Conservation (phyloP, 116 monocot genomes). For the Phalaenopsis hybrid region DNA sequence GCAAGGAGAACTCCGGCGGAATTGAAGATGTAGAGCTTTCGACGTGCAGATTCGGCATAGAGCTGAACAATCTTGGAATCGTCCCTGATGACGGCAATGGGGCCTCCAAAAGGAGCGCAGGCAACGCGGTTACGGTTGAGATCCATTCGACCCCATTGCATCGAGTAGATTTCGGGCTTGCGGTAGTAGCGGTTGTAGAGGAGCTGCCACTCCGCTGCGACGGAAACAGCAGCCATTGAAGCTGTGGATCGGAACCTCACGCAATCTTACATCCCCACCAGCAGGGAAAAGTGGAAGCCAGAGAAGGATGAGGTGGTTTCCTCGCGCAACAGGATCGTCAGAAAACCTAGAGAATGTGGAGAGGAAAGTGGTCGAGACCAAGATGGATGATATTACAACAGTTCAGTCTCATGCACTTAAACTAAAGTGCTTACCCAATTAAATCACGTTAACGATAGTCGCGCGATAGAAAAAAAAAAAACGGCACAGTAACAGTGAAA, state of each 20-base stretch:
- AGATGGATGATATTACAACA: too few species aligned
- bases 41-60: slow-evolving; percentile 80
- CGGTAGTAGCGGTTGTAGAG: slow-evolving; percentile 87
- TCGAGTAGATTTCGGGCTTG: slow-evolving; percentile 54
- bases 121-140: slow-evolving; percentile 83
- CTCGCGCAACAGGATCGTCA: too few species aligned
- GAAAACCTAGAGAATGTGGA: too few species aligned
- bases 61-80: slow-evolving; percentile 98
- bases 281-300: background rate
- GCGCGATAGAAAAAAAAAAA: too few species aligned
- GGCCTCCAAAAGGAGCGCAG: slow-evolving; percentile 85
- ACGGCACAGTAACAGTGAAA: too few species aligned
- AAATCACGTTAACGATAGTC: too few species aligned
- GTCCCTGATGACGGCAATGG: slow-evolving; percentile 90
- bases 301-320: background rate
- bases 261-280: background rate
- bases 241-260: background rate
- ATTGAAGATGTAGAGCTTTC: slow-evolving; percentile 72
- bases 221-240: slow-evolving; percentile 46
- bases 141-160: slow-evolving; percentile 70
- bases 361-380: too few species aligned
- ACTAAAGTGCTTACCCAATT: too few species aligned
- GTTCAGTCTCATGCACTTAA: too few species aligned
- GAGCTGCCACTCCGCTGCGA: slow-evolving; percentile 87
- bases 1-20: slow-evolving; percentile 60